These are phyloP conservation scores for Anastatica hierochuntica DNA, from an alignment of 345 rosid genomes.

Conservation along the genomic window DNA sequence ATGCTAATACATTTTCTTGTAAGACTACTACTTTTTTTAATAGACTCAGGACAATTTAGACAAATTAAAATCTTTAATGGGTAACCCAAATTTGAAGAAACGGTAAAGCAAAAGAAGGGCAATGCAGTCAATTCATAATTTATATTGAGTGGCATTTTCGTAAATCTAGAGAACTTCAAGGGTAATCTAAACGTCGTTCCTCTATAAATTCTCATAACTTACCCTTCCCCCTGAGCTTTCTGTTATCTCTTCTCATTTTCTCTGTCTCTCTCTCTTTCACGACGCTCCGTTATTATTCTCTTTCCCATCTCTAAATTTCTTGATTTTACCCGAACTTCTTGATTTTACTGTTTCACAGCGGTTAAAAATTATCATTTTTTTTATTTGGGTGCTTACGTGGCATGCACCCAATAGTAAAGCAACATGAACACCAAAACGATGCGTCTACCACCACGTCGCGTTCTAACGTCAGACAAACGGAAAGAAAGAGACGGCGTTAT, in stretches of 20 bases:
- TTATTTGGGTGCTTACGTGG: conserved; percentile 50
- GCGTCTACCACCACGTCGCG: conserved; percentile 84
- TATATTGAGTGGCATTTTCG: background rate
- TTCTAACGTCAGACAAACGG: conserved; percentile 50
- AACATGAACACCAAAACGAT: conserved; percentile 65
- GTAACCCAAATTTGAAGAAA: conserved; percentile 15
- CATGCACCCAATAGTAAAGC: conserved; percentile 31
- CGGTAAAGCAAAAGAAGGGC: conserved; percentile 21
- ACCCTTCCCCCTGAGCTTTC: background rate
- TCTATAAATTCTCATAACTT: conserved; percentile 31
- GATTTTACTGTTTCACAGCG: background rate
- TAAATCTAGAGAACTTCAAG: background rate
- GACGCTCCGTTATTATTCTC: background rate
- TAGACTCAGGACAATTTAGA: background rate
- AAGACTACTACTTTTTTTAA: background rate
- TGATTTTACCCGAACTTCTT: background rate
- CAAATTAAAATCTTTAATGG: background rate
- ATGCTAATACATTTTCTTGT: no score
- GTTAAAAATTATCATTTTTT: background rate
- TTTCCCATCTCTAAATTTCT: background rate
- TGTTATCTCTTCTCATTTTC: background rate
- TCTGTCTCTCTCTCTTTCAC: background rate
- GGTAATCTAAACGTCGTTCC: background rate
- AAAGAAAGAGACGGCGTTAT: conserved; percentile 34
- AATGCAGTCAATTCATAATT: conserved; percentile 3